Base-by-base conservation (phyloP, 257 asterid genomes). In the Rhazya stricta region DNA sequence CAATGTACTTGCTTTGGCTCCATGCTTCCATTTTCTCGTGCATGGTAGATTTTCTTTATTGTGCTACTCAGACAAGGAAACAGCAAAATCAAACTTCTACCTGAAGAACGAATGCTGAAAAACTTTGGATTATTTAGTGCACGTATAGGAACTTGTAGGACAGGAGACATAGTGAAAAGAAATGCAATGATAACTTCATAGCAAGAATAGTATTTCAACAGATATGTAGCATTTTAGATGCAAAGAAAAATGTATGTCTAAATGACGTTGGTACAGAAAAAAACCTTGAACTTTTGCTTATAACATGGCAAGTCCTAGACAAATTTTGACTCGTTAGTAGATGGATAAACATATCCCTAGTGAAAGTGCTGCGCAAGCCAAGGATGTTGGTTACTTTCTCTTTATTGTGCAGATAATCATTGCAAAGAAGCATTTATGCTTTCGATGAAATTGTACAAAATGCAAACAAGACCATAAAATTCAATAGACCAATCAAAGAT, bases 21-120 rank as follows among this genome's bases (percentile, higher is more conserved):
- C 87, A 37, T 61, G 72, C 81, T 85, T 89, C 88, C 75, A 13
- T 82, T 83, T 90, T 72, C 80, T 89, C 8, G 83, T 71, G 78
- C 69, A 79, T 58, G 80, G 54, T 73, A 85, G 45, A 76, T 83
- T 71, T 66, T 76, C 88, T 69, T 76, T 88, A 15, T 27, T 73
- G 50, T 86, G 92, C 94, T 91, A 88, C 42, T 60, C 81, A 65
- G 39, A 78, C 71, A 81, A 50, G 56, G 61, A 77, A 73, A 73
- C n/a, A 60, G 69, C 58, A 57, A 21, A 23, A 51, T 36, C 60
- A 72, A 56, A 72, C 45, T 56, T 9, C 53, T 29, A 36, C 5
- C 48, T 16, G 10, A 67, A 21, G n/a, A 54, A 4, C 39, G 11
- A 62, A 32, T 18, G 43, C 43, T 18, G 19, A 27, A 63, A 7